Base-by-base conservation (phyloP, 768 basidiomycete species). In the Dentipellis sp. region DNA sequence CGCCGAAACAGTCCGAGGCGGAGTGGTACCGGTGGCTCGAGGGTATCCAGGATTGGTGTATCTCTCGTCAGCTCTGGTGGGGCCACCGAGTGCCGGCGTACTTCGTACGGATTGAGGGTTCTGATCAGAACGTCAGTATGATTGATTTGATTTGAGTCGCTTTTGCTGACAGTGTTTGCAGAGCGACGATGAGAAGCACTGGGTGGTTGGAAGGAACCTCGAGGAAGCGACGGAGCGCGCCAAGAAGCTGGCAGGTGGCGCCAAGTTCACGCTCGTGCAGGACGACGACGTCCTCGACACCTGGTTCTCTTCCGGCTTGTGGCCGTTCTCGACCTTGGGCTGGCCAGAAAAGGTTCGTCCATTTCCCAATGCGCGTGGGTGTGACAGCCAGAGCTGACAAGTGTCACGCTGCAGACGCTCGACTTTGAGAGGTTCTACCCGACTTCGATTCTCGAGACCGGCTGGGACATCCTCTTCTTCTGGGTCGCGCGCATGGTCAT, bases 391-490 rank as follows among this genome's bases (percentile, higher is more conserved):
- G 19, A n/a, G 29, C 29, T 29, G 29, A 29, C 29, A 3, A 6
- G 3, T 6, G 29, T 29, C 29, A 29, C 6, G 29, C 3, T 29
- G 29, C 59, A 92, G 91, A 94, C 92, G 0, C 59, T 72, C 4
- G 95, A 98, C 67, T 63, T 91, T 42, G 69, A 83, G 60, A 74
- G 76, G 34, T 98, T 91, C 75, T 99, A 94, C 69, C 97, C 97
- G 0, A 73, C 91, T 2, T 81, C 84, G n/a, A 63, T 98, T 46
- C 81, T 98, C 34, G 97, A 98, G 73, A 99, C 97, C 0, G 97
- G 97, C 48, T 98, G 97, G 95, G 97, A 98, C 61, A 98, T 98
- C 64, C 71, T 99, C n/a, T 94, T 94, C 79, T 98, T 98, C 82
- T 99, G 97, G 97, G 95, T 98, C 7, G 94, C 97, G 14, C 88